Evolutionary conservation across 2,329 filamentous ascomycete species (phyloP).

Genomic region (Fusarium sp.): DNA sequence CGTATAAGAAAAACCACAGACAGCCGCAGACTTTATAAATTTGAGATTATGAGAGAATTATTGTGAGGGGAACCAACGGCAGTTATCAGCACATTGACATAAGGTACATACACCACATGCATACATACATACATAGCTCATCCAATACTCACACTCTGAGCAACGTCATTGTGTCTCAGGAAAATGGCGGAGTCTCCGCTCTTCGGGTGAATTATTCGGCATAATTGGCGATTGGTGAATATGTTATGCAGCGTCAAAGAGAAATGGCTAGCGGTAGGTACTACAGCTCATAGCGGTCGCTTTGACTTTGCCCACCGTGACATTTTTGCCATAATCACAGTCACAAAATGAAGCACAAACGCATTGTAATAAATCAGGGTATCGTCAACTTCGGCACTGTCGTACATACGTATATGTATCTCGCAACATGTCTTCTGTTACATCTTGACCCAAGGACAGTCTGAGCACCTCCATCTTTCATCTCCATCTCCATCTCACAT

Average conservation of each 20-base stretch:
- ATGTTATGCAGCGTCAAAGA: neutral
- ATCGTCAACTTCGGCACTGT: constrained; percentile 32
- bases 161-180: constrained; percentile 25
- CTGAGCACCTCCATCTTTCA: neutral
- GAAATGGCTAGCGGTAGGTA: neutral
- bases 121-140: neutral
- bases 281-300: neutral
- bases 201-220: constrained; percentile 29
- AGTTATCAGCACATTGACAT: neutral
- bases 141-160: neutral
- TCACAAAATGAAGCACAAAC: neutral
- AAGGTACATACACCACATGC: neutral
- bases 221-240: constrained; percentile 14
- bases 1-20: neutral
- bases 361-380: constrained; percentile 9
- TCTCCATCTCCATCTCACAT: neutral
- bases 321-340: neutral
- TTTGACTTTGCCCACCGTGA: neutral
- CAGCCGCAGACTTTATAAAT: neutral
- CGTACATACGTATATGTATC: constrained; percentile 23
- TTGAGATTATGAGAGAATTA: constrained; percentile 3
- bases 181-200: constrained; percentile 23
- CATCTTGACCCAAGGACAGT: neutral
- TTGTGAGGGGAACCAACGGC: constrained; percentile 13
- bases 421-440: constrained; percentile 8